A percentile compares a stretch with the other conserved stretches of the same genome.
These are phyloP conservation scores for Scedosporium boydii DNA, from an alignment of 2,329 filamentous ascomycete species.

Conservation along the genomic window DNA sequence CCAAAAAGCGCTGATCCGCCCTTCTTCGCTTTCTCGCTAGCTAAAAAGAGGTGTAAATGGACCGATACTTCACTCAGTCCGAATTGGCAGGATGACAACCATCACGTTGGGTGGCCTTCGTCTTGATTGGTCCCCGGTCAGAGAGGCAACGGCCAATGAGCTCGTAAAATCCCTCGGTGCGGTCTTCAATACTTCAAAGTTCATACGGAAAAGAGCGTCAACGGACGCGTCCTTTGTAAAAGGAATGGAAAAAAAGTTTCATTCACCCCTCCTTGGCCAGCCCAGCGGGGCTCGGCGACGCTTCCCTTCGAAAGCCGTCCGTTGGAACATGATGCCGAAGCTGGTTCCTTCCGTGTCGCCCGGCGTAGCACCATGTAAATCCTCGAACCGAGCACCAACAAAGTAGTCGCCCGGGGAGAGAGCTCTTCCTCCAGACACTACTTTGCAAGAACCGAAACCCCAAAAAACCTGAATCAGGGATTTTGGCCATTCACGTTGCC, in stretches of 20 bases:
- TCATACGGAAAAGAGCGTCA: not conserved
- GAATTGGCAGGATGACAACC: constrained; percentile 1
- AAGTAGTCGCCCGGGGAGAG: too few species aligned
- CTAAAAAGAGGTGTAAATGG: not conserved
- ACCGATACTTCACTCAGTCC: not conserved
- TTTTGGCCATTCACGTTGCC: not conserved
- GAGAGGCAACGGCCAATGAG: not conserved
- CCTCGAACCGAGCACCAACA: too few species aligned
- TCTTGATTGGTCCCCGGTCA: not conserved
- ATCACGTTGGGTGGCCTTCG: constrained; percentile 2
- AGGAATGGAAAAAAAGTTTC: not conserved
- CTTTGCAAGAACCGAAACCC: too few species aligned
- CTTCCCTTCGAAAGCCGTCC: not conserved
- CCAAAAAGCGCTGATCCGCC: too few species aligned
- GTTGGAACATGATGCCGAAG: not conserved
- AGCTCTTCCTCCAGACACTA: not conserved
- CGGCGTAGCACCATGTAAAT: not conserved
- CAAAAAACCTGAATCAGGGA: not conserved
- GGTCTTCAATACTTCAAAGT: not conserved
- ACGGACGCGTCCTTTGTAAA: not conserved
- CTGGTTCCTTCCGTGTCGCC: not conserved
- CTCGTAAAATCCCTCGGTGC: not conserved
- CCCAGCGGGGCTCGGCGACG: not conserved
- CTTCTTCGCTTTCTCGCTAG: too few species aligned
- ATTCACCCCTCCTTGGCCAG: not conserved